phyloP scores from a whole-genome alignment of 257 asterid genomes.

The Handroanthus guayacan region DNA sequence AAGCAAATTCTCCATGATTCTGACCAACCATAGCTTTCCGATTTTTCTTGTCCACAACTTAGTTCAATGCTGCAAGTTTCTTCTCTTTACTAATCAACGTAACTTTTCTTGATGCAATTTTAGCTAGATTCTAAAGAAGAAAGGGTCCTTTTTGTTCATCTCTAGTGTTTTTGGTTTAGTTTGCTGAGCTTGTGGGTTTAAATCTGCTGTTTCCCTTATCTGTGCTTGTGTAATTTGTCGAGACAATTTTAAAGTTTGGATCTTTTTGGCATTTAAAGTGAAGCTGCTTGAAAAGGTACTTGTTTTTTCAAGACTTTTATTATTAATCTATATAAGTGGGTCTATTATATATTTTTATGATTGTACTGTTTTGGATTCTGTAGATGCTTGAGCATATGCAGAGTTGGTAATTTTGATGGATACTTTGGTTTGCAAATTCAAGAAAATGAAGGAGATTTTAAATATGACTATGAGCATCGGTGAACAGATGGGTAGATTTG shows the following conservation, averaged over 20 bases:
- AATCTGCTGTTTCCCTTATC: conserved; percentile 38
- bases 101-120: conserved; percentile 12
- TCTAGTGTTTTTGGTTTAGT: conserved; percentile 7
- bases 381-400: conserved; percentile 39
- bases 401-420: conserved; percentile 30
- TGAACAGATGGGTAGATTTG: conserved; percentile 31
- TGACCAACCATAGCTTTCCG: conserved; percentile 33
- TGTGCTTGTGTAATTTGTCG: conserved; percentile 54
- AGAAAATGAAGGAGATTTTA: conserved; percentile 24
- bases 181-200: conserved; percentile 11
- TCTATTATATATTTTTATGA: conserved; percentile 18
- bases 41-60: conserved; percentile 29
- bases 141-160: conserved; percentile 16
- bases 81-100: conserved; percentile 3
- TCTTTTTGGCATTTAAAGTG: conserved; percentile 51
- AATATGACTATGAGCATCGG: background rate
- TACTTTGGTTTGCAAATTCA: conserved; percentile 23
- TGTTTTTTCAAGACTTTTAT: background rate
- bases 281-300: conserved; percentile 44
- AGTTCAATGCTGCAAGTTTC: conserved; percentile 28
- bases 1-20: conserved; percentile 42
- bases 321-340: conserved; percentile 10
- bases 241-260: conserved; percentile 46
- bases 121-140: conserved; percentile 4
- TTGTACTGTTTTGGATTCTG: conserved; percentile 25